A percentile compares a stretch with the other conserved stretches of the same genome.
These are phyloP conservation scores for Hypomontagnella submonticulosa DNA, from an alignment of 495 filamentous ascomycete genomes.

Conservation along the genomic window DNA sequence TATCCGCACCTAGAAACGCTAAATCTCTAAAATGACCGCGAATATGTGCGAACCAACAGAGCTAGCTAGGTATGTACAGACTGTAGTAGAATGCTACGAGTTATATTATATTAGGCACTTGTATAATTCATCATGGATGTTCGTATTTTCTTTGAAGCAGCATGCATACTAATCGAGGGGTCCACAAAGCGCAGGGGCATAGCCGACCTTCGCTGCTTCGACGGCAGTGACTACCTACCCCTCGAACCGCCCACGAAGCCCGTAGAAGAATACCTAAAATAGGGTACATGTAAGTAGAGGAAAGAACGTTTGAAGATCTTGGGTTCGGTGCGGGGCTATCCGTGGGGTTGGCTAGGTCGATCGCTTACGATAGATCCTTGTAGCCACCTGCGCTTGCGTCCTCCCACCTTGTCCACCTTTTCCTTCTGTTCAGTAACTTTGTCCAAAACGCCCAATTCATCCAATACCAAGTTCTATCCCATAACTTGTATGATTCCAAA, in stretches of 20 bases:
- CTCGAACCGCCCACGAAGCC: constrained; percentile 13
- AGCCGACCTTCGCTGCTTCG: constrained; percentile 5
- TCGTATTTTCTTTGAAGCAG: not conserved
- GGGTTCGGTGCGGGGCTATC: constrained; percentile 46
- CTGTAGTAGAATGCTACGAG: no score
- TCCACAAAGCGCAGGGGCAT: constrained; percentile 2
- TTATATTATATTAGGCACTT: no score
- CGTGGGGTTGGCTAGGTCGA: constrained; percentile 45
- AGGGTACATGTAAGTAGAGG: constrained; percentile 16
- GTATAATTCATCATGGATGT: no score
- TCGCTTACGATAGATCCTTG: constrained; percentile 38
- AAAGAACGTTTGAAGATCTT: constrained; percentile 45
- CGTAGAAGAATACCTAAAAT: constrained; percentile 26
- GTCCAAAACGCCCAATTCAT: constrained; percentile 1
- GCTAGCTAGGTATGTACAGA: constrained; percentile 2
- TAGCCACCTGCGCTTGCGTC: constrained; percentile 25
- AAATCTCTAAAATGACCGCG: not conserved
- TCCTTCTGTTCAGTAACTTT: not conserved
- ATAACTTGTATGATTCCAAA: constrained; percentile 23
- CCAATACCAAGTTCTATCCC: constrained; percentile 4
- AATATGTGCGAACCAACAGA: constrained; percentile 5
- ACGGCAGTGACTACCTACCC: constrained; percentile 10
- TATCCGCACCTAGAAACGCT: no score
- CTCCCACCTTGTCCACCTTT: constrained; percentile 11
- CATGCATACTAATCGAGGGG: not conserved